phyloP scores from a whole-genome alignment of 2,329 filamentous ascomycete species.

The Monilinia fructicola region DNA sequence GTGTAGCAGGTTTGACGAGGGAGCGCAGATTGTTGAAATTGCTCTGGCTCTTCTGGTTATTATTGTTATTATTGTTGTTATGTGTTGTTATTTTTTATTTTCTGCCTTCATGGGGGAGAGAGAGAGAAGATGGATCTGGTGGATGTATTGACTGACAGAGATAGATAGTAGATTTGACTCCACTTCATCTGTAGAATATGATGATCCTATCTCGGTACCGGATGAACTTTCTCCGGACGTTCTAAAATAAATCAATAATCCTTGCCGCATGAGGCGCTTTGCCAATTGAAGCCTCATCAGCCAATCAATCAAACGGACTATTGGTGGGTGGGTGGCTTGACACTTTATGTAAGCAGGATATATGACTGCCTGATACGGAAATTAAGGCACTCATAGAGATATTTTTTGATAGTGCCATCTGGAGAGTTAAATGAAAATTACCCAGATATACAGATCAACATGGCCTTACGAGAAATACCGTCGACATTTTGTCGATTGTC shows the following conservation, averaged over 20 bases:
- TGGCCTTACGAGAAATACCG: slow-evolving; percentile 40
- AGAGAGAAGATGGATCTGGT: not conserved
- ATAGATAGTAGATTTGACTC: too few relatives aligned
- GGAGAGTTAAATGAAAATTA: not conserved
- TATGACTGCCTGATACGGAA: slow-evolving; percentile 1
- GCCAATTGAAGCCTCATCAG: not conserved
- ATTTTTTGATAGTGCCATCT: slow-evolving; percentile 9
- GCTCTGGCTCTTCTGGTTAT: not conserved
- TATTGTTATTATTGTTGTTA: not conserved
- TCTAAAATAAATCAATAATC: not conserved
- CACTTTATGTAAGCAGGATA: slow-evolving; percentile 2
- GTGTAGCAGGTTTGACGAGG: not conserved
- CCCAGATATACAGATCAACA: slow-evolving; percentile 26
- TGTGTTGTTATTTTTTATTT: not conserved
- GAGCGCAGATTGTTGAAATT: not conserved
- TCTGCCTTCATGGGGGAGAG: not conserved
- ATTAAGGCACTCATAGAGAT: slow-evolving; percentile 12
- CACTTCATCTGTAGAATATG: too few relatives aligned
- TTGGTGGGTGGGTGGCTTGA: not conserved
- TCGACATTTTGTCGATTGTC: slow-evolving; percentile 36
- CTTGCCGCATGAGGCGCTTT: not conserved
- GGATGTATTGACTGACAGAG: too few relatives aligned
- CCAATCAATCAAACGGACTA: not conserved
- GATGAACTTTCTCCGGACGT: not conserved
- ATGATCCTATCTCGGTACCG: not conserved